phyloP scores from a whole-genome alignment of 148 eudicot species.

The Rhododendron mucronatum region DNA sequence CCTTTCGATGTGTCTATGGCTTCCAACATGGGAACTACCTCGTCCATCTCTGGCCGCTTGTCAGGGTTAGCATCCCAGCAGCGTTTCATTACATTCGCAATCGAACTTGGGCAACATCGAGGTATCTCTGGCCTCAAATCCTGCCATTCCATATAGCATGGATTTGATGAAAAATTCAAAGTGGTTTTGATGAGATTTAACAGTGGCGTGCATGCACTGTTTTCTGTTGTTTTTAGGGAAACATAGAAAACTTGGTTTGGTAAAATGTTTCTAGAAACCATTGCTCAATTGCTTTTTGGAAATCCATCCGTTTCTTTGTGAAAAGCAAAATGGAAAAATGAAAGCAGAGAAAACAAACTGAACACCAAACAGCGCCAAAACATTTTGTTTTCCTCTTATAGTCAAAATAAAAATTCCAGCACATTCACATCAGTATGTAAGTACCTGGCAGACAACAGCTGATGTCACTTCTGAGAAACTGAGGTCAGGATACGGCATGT shows the following conservation, averaged over 20 bases:
- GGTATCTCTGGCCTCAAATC: constrained; percentile 92
- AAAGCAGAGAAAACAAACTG: background rate
- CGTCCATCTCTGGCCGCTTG: constrained; percentile 90
- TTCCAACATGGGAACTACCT: constrained; percentile 68
- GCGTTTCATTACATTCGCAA: constrained; percentile 78
- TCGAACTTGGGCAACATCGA: constrained; percentile 79
- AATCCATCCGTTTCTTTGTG: background rate
- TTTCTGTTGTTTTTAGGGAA: background rate
- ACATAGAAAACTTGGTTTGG: background rate
- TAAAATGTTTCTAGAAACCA: background rate
- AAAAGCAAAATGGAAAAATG: background rate
- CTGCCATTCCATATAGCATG: constrained; percentile 29
- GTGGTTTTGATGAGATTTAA: background rate
- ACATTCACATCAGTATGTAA: background rate
- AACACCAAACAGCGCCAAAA: background rate
- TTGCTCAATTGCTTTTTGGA: background rate
- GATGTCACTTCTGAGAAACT: constrained; percentile 92
- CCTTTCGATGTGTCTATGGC: constrained; percentile 85
- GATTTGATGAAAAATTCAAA: background rate
- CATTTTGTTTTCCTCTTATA: background rate
- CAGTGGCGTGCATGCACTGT: background rate
- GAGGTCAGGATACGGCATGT: constrained; percentile 91
- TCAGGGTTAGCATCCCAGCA: constrained; percentile 92
- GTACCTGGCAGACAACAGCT: constrained; percentile 87
- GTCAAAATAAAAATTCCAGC: background rate